Evolutionary conservation across 768 basidiomycete genomes (phyloP), one percentile per base, ranked within the genome.

Genomic region (Phallus indusiatus): DNA sequence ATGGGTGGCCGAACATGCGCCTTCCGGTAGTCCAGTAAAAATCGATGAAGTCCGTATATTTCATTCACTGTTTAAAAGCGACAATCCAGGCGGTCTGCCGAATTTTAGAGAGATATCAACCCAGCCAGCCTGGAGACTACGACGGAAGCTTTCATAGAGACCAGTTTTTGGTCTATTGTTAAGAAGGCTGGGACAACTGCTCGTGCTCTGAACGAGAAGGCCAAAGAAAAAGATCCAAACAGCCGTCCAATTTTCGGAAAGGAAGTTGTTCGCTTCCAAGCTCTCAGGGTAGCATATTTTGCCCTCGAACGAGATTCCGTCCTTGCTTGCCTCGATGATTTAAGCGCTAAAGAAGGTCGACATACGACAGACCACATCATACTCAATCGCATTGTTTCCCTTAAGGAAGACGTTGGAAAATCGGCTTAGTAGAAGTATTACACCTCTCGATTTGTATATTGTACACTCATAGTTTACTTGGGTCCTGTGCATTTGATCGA

Each of bases 241-340:
- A 83, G 79, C 54, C 86, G 84, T 56, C 89, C 91, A 70, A 77
- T 95, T 46, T 81, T 90, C 49, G 95, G 89, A 24, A 88, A 88
- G 70, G 96, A 98, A 71, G 90, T 87, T 68, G 81, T 98, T 57
- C 81, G 96, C 42, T 98, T 99, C 84, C 96, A 99, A 73, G 96
- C 94, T 8, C 77, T 97, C 67, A 84, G 96, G 10, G 85, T 97
- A 51, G 96, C 88, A 2, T 99, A 97, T 75, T 98, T 99, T 67
- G 81, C 90, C 18, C 75, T 98, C 24, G 96, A 99, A 70, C 87
- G 85, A 70, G 94, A 97, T 66, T 76, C 93, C 37, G 76, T 79
- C 36, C 66, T 94, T 36, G 81, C 79, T 16, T 81, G 78, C 57
- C 70, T 95, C 28, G 80, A 85, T 14, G 81, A 85, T 62, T 70